Base-by-base conservation (phyloP, 2,329 filamentous ascomycete genomes). In the Gaeumannomyces sp. region DNA sequence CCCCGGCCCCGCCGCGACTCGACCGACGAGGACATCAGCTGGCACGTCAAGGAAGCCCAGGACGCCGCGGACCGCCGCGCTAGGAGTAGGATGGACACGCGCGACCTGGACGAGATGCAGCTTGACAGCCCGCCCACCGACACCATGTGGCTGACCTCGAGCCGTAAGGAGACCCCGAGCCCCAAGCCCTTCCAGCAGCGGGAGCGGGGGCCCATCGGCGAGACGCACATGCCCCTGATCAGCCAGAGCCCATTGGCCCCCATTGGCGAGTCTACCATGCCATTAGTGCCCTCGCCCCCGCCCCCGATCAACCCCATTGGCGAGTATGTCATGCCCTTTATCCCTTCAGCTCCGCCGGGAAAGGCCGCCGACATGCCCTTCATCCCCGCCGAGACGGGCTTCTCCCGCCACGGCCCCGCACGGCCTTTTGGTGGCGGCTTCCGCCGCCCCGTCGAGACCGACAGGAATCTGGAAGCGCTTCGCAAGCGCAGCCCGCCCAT, bases 41-140 rank as follows among this genome's bases (percentile, higher is more conserved):
- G 90, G 88, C 92, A 92, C 73, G 82, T 95, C 72, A 85, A 88
- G 71, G 89, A 92, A 70, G 91, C 95, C 89, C 89, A 91, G 70
- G 35, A 63, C 56, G 62, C 62, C 22, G 62, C 56, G 29, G 57
- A 59, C 11, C 62, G 62, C 33, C 53, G 62, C 11, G 62, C 53
- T 28, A 59, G 56, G 56, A 63, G 53, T 50, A 69, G 69, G 63
- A 59, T 33, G 27, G 53, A 13, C 63, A 74, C 71, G 16, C 63
- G 71, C 38, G 74, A 74, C 13, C 69, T 74, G 38, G 73, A 76
- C 67, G 70, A 70, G 50, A 74, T 76, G 71, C 73, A 71, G 68
- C 73, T 76, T 2, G 75, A 76, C 28, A 72, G 73, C 64, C 76
- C 72, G 60, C 74, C 72, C 11, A 71, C 67, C 62, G 75, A 77